Evolutionary conservation across 768 basidiomycete genomes (phyloP), one percentile per base, ranked within the genome.

Genomic region (Dendrothele bispora): DNA sequence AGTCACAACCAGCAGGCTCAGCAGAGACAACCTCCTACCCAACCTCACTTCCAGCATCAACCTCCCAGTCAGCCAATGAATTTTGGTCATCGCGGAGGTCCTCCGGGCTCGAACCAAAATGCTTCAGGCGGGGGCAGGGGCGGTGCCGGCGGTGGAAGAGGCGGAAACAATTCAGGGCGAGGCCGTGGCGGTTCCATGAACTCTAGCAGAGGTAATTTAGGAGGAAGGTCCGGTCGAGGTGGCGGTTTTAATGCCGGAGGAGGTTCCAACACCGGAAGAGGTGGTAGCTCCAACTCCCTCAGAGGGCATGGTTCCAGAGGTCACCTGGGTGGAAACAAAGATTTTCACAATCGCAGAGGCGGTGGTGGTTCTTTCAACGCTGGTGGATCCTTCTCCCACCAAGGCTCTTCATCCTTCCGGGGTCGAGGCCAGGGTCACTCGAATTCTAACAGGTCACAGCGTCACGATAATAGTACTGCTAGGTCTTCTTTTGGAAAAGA

Each of bases 301-400:
- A 75, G 86, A 49, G 79, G 80, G 27, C 86, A 88, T 50, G 73
- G 75, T 26, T 84, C 84, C 10, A 72, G 85, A 52, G 80, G 81
- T 38, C 83, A 83, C 56, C 85, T 86, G 61, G 80, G 77, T 51
- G 77, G 77, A 43, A 75, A 73, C 51, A 77, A 78, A 55, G 78
- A 83, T 51, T 83, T 78, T 60, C 81, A 80, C 61, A 77, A 80
- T 58, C 80, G 80, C 60, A 77, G 88, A 41, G 78, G 86, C 61
- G 77, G 68, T 58, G 76, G 79, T 56, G 80, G 83, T 47, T 84
- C 84, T 27, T 86, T 86, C 64, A 75, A 66, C 49, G 64, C 70
- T 48, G 79, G 65, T 30, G 63, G 66, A 26, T 60, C 63, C 11
- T 72, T 69, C 57, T 61, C 64, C 36, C 70, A 75, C 53, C 74